Percentiles rank a stretch among this genome's conserved stretches.
These are phyloP conservation scores for Globisporangium carolinianum DNA, from an alignment of 352 stramenopile genomes.

Conservation along the genomic window DNA sequence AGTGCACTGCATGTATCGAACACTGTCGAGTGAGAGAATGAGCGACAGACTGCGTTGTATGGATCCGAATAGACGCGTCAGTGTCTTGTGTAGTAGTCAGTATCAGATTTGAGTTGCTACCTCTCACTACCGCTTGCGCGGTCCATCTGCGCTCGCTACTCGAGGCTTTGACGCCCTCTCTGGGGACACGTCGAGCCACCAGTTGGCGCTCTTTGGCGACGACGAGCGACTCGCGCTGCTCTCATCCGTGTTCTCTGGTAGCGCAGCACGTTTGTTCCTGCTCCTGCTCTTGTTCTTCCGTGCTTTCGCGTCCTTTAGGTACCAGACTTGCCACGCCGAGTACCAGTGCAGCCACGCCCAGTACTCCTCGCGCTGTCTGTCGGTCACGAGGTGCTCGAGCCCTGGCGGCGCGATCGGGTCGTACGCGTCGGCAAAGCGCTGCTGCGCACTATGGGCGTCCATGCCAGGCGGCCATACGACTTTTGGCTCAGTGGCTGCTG, in stretches of 20 bases:
- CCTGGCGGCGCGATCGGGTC: conserved; percentile 38
- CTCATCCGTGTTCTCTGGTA: background rate
- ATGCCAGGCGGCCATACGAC: conserved; percentile 55
- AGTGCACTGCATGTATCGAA: too few species aligned
- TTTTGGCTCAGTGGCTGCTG: background rate
- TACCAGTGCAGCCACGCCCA: conserved; percentile 70
- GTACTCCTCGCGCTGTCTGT: conserved; percentile 47
- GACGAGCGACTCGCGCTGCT: background rate
- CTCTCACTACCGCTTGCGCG: background rate
- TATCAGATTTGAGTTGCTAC: too few species aligned
- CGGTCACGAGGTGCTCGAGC: conserved; percentile 43
- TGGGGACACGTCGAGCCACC: conserved; percentile 9
- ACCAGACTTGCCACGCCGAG: conserved; percentile 61
- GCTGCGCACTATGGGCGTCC: conserved; percentile 21
- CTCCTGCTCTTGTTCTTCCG: conserved; percentile 4
- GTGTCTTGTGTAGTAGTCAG: too few species aligned
- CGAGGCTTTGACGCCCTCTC: background rate
- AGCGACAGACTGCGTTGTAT: too few species aligned
- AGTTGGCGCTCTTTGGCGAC: conserved; percentile 3
- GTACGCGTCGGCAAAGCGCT: conserved; percentile 15
- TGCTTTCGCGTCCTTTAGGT: conserved; percentile 27
- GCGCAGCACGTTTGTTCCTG: too few species aligned
- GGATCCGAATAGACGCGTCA: too few species aligned
- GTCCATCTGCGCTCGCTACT: background rate
- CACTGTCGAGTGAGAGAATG: too few species aligned